Conservation (phyloP, 768 basidiomycete genomes). For the Naganishia friedmannii region DNA sequence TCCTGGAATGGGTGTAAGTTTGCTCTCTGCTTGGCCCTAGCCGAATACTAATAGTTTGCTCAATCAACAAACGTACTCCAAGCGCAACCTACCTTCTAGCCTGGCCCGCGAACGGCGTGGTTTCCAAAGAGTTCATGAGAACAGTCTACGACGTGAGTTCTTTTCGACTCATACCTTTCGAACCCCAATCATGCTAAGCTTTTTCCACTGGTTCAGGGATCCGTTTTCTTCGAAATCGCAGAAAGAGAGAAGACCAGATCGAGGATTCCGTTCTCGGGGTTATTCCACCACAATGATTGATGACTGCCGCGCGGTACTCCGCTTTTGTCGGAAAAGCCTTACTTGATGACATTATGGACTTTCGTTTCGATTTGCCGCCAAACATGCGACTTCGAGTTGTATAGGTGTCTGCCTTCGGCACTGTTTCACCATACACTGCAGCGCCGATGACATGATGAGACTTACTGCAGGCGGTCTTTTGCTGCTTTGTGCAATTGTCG, state of each 20-base stretch:
- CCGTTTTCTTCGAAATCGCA: conserved; percentile 18
- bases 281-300: conserved; percentile 23
- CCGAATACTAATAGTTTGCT: background rate
- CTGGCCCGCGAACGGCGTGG: conserved; percentile 54
- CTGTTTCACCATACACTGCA: background rate
- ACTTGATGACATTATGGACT: background rate
- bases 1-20: conserved; percentile 12
- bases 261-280: conserved; percentile 4
- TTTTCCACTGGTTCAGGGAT: background rate
- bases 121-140: conserved; percentile 56
- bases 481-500: too few species aligned
- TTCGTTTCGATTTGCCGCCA: background rate
- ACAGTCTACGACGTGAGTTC: conserved; percentile 54
- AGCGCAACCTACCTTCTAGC: conserved; percentile 53
- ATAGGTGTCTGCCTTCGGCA: background rate
- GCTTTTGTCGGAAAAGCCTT: background rate
- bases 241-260: conserved; percentile 3
- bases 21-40: too few species aligned
- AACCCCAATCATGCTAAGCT: background rate
- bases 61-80: conserved; percentile 40
- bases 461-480: too few species aligned
- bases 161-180: background rate
- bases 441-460: too few species aligned
- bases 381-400: background rate
- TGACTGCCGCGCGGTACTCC: background rate